Evolutionary conservation across 768 basidiomycete species (phyloP).

Genomic region (Psilocybe azurescens): DNA sequence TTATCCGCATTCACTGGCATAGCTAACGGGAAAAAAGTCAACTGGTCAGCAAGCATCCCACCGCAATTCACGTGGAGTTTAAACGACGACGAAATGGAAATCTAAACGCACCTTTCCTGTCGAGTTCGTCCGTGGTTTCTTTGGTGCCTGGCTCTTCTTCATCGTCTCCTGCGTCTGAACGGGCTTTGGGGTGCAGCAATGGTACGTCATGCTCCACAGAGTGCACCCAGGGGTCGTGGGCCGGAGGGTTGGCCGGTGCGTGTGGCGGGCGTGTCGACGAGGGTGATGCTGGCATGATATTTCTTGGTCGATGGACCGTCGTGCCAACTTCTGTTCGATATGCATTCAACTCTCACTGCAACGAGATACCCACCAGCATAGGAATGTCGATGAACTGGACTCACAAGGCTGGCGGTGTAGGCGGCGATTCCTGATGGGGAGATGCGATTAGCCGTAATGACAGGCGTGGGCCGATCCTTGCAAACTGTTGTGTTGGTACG

Average conservation of each 20-base stretch:
- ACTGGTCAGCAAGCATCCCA: not conserved
- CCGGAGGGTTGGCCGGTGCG: not conserved
- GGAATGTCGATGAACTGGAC: too few relatives aligned
- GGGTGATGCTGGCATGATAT: not conserved
- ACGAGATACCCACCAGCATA: too few relatives aligned
- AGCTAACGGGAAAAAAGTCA: not conserved
- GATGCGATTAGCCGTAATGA: too few relatives aligned
- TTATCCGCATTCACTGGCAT: not conserved
- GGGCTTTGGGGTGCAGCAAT: slow-evolving; percentile 3
- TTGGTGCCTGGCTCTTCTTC: not conserved
- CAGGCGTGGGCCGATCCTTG: too few relatives aligned
- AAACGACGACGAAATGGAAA: not conserved
- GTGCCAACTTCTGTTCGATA: not conserved
- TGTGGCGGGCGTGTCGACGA: not conserved
- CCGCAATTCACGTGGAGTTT: too few relatives aligned
- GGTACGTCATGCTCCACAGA: slow-evolving; percentile 10
- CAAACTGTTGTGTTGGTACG: too few relatives aligned
- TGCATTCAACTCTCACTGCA: not conserved
- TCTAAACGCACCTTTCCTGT: not conserved
- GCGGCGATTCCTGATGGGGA: too few relatives aligned
- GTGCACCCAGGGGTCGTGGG: slow-evolving; percentile 8
- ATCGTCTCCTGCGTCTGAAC: slow-evolving; percentile 6
- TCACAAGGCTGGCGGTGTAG: too few relatives aligned
- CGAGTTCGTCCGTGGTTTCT: not conserved
- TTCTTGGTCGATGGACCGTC: not conserved